Base-by-base conservation (phyloP, 2,329 filamentous ascomycete genomes). In the Lecanicillium sp. region DNA sequence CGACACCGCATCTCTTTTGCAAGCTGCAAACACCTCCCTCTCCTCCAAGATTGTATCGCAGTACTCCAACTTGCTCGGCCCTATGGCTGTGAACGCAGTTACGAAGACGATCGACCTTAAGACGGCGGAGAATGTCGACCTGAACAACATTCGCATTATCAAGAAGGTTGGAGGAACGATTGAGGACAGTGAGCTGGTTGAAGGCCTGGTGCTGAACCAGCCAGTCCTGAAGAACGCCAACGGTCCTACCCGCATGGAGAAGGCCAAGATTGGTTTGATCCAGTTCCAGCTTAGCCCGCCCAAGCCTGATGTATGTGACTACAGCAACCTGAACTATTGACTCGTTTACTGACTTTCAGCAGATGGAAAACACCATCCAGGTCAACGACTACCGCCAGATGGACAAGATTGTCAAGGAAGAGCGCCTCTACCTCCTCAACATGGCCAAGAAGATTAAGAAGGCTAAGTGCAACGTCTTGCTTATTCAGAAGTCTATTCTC, bases 381-480 rank as follows among this genome's bases (percentile, higher is more conserved):
- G 92, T 98, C 57, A 98, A 98, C 65, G 92, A 98, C 71, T 98
- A 98, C 75, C 79, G 92, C 58, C 92, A 98, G 64, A 98, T 98
- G 92, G 92, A 98, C 73, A 98, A 97, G 77, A 98, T 98, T 50
- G 78, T 98, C 53, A 98, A 98, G 70, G 92, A 98, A 69, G 92
- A 98, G 72, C 87, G 92, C 51, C 86, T 92, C 52, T 98, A 98
- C 66, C 79, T 98, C 48, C 77, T 98, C 43, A 97, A 97, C 72
- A 86, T 98, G 79, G 89, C 94, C 59, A 97, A 98, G 79, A 98
- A 97, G 77, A 98, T 98, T 66, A 96, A 97, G 71, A 98, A 97
- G 76, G 89, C 92, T 51, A 98, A 97, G 73, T 98, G 92, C 71
- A 98, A 98, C 56, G 92, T 98, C 31, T 80, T 97, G 32, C 74